Percentiles rank a stretch among this genome's conserved stretches.
Evolutionary conservation across 495 filamentous ascomycete species (phyloP).

Genomic region (Apodospora peruviana): DNA sequence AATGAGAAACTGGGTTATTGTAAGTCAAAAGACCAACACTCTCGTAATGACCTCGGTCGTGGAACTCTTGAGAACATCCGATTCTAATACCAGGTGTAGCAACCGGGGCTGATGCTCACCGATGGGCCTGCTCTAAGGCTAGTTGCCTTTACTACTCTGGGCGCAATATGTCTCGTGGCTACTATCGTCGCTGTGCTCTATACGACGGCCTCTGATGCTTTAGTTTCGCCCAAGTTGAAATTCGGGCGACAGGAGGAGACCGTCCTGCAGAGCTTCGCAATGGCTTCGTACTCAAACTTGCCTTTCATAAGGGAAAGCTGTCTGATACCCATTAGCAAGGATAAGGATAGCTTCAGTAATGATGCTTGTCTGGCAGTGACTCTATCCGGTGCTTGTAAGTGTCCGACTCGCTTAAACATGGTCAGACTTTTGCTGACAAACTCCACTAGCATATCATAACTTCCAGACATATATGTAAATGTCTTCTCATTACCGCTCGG

Average conservation of each 20-base stretch:
- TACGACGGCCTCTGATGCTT: constrained; percentile 65
- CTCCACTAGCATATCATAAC: constrained; percentile 22
- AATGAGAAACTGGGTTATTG: constrained; percentile 52
- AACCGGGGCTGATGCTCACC: constrained; percentile 56
- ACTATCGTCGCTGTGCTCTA: constrained; percentile 63
- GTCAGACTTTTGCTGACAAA: constrained; percentile 1
- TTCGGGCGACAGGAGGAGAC: constrained; percentile 39
- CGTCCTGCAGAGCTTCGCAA: constrained; percentile 50
- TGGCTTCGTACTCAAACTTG: constrained; percentile 53
- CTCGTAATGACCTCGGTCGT: not conserved
- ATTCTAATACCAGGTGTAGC: not conserved
- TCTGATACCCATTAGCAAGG: constrained; percentile 48
- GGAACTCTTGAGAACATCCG: not conserved
- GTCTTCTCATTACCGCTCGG: not conserved
- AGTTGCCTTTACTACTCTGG: constrained; percentile 55
- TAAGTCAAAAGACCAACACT: not conserved
- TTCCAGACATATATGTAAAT: constrained; percentile 25
- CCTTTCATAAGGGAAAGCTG: constrained; percentile 48
- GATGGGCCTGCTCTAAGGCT: constrained; percentile 58
- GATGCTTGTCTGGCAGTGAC: constrained; percentile 58
- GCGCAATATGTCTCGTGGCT: constrained; percentile 50
- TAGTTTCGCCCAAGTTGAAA: constrained; percentile 62
- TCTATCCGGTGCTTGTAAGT: constrained; percentile 43
- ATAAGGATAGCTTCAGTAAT: constrained; percentile 32
- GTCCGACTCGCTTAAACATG: not conserved